These are phyloP conservation scores for Sarocladium strictum DNA, from an alignment of 2,329 filamentous ascomycete species.

Conservation along the genomic window DNA sequence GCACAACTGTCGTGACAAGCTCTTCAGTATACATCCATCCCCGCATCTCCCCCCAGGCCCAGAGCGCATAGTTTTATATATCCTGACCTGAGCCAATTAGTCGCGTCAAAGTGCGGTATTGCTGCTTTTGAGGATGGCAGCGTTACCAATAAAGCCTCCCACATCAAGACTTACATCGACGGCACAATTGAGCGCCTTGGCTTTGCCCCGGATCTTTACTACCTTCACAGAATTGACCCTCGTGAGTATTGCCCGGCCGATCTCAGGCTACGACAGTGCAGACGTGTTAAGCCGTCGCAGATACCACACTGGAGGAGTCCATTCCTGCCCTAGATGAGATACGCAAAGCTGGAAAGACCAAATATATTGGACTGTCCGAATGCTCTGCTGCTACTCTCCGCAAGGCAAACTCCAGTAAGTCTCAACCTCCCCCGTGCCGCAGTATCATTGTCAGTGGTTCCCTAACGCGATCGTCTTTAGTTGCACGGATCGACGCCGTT, in stretches of 20 bases:
- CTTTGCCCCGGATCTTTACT: slow-evolving; percentile 39
- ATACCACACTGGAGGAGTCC: slow-evolving; percentile 39
- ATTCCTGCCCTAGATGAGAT: slow-evolving; percentile 40
- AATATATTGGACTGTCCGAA: slow-evolving; percentile 42
- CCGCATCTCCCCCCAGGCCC: too few relatives aligned
- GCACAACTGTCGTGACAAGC: slow-evolving; percentile 41
- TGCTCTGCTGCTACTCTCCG: slow-evolving; percentile 38
- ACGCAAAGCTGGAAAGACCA: slow-evolving; percentile 38
- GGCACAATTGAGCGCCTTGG: slow-evolving; percentile 42
- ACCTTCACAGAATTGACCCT: slow-evolving; percentile 37
- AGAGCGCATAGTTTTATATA: too few relatives aligned
- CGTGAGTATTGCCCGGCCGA: slow-evolving; percentile 22
- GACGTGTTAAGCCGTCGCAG: slow-evolving; percentile 12
- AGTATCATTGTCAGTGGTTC: too few relatives aligned
- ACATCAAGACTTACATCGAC: slow-evolving; percentile 42
- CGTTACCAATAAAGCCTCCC: slow-evolving; percentile 37
- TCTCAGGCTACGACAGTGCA: too few relatives aligned
- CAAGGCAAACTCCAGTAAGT: slow-evolving; percentile 36
- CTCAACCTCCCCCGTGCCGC: not conserved
- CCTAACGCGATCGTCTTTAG: slow-evolving; percentile 18
- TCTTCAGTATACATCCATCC: slow-evolving; percentile 32
- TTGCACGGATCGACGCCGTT: slow-evolving; percentile 39
- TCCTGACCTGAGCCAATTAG: too few relatives aligned
- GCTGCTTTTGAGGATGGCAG: slow-evolving; percentile 25
- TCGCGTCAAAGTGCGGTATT: slow-evolving; percentile 43